Conservation (phyloP, 306 rosid genomes). For the Inga leiocalycina region DNA sequence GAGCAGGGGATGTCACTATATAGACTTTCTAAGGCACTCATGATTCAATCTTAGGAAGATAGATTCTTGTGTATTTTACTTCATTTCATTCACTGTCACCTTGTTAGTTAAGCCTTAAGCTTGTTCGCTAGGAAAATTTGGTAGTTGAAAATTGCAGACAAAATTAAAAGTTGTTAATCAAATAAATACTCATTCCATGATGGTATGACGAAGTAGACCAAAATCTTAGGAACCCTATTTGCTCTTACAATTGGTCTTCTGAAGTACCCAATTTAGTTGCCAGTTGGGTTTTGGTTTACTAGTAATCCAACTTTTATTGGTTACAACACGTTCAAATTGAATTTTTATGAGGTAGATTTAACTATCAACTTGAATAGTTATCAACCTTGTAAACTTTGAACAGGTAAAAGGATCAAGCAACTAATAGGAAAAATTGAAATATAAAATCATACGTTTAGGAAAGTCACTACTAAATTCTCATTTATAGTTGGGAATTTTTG, state of each 20-base stretch:
- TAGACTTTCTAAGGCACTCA: neutral
- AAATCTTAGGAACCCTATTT: neutral
- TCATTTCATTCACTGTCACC: neutral
- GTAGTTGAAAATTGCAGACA: neutral
- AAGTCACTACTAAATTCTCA: no score
- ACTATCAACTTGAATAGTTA: neutral
- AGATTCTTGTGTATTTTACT: neutral
- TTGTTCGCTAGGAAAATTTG: neutral
- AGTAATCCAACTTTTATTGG: neutral
- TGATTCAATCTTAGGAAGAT: neutral
- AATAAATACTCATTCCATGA: neutral
- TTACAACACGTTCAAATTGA: neutral
- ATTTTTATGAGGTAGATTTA: neutral
- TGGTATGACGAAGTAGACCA: neutral
- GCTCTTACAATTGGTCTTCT: neutral
- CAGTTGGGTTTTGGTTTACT: neutral
- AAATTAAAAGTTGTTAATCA: neutral
- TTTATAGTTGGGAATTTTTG: no score
- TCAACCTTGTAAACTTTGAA: neutral
- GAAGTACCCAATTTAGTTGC: neutral
- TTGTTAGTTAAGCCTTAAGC: neutral
- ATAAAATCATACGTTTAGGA: no score
- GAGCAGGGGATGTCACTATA: neutral
- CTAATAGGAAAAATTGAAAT: no score
- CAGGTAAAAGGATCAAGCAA: no score